phyloP scores from a whole-genome alignment of 352 stramenopile species.

The Phytophthora constricta region DNA sequence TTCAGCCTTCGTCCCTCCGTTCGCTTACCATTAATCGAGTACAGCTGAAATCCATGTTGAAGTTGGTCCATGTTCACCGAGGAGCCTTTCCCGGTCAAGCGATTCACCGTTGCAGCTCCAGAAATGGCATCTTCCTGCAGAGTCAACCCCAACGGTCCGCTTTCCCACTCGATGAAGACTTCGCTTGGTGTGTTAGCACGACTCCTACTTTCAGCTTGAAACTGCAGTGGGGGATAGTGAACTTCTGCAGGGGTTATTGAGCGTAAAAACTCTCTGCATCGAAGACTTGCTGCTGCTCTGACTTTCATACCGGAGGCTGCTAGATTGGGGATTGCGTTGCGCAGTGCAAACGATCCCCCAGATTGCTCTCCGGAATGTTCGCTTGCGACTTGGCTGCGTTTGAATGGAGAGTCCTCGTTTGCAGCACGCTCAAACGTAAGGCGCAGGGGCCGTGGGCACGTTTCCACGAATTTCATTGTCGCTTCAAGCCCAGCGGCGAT shows the following conservation, averaged over 20 bases:
- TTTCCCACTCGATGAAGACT: conserved; percentile 60
- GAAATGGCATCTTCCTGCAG: conserved; percentile 60
- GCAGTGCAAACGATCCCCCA: conserved; percentile 12
- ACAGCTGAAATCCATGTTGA: conserved; percentile 52
- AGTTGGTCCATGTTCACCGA: conserved; percentile 48
- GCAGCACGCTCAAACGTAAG: conserved; percentile 62
- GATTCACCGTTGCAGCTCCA: conserved; percentile 58
- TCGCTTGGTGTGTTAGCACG: conserved; percentile 3
- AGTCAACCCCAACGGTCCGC: conserved; percentile 57
- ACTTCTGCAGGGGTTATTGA: conserved; percentile 9
- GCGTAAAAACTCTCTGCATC: conserved; percentile 26
- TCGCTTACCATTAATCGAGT: conserved; percentile 56
- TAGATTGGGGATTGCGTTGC: conserved; percentile 19
- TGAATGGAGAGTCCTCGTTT: conserved; percentile 29
- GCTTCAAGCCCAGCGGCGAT: conserved; percentile 46
- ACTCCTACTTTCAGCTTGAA: conserved; percentile 2
- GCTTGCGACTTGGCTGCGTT: conserved; percentile 20
- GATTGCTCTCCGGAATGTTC: conserved; percentile 26
- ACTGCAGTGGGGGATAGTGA: background rate
- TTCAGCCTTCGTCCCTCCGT: conserved; percentile 37
- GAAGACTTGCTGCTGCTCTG: conserved; percentile 20
- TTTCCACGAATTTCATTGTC: conserved; percentile 45
- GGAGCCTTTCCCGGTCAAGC: conserved; percentile 70
- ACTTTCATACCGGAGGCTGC: conserved; percentile 1
- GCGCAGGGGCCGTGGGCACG: conserved; percentile 42